These are phyloP conservation scores for Trichoderma simmonsii DNA, from an alignment of 2,329 filamentous ascomycete species.

Conservation along the genomic window DNA sequence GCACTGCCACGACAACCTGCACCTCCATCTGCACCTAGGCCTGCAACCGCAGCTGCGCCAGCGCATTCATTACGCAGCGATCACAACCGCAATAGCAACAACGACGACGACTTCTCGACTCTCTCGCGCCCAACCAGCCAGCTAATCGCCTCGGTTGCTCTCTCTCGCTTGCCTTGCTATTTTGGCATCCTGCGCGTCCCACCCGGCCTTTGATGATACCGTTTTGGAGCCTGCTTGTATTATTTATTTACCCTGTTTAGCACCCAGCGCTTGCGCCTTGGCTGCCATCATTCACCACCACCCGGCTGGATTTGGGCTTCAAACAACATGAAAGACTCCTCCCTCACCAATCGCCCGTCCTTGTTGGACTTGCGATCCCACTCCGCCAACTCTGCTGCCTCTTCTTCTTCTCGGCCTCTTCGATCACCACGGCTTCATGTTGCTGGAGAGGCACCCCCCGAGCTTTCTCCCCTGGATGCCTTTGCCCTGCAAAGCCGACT, in stretches of 20 bases:
- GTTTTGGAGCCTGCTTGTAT: neutral
- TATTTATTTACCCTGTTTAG: conserved; percentile 15
- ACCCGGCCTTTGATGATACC: conserved; percentile 9
- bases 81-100: neutral
- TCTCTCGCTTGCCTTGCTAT: neutral
- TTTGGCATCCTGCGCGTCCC: neutral
- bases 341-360: conserved; percentile 56
- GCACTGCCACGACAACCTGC: conserved; percentile 12
- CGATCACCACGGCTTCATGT: conserved; percentile 73
- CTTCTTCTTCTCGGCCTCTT: conserved; percentile 49
- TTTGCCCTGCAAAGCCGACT: conserved; percentile 89
- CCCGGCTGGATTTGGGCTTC: conserved; percentile 9
- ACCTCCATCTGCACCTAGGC: neutral
- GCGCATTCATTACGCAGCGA: neutral
- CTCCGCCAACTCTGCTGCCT: conserved; percentile 49
- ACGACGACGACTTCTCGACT: neutral
- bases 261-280: conserved; percentile 12
- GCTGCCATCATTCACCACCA: neutral
- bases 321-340: conserved; percentile 2
- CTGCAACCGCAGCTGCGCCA: neutral
- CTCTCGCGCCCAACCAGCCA: neutral
- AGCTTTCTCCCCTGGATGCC: conserved; percentile 90
- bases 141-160: neutral
- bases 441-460: conserved; percentile 79
- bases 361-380: conserved; percentile 59